Base-by-base conservation (phyloP, 2,329 filamentous ascomycete genomes). In the Diaporthe vaccinii region DNA sequence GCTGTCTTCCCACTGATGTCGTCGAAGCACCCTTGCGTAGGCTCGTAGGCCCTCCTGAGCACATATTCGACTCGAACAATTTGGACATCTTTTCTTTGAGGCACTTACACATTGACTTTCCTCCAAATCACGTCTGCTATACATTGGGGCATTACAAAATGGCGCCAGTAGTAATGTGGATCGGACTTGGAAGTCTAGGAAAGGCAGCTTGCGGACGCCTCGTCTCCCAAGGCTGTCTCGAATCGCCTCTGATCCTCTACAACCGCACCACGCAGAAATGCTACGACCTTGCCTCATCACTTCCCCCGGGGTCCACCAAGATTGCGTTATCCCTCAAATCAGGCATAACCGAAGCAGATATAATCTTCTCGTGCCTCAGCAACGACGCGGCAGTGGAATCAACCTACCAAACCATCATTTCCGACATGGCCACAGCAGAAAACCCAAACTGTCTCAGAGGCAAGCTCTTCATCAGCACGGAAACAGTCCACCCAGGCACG, bases 281-380 rank as follows among this genome's bases (percentile, higher is more conserved):
- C 59, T 28, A 41, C 20, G 72, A 69, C 17, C 61, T 69, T 4
- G 61, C 51, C 53, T 25, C 61, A 12, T 25, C 20, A 20, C 25
- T 68, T 25, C 7, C 46, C 10, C 58, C 36, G 1, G 49, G 28
- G 31, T 22, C 25, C 9, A n/a, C 49, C 5, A 6, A 5, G 20
- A 22, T 41, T 12, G 6, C 5, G 12, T 7, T 28, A 14, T 59
- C 61, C 5, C 41, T 69, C 22, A 17, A 22, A n/a, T 51, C 59
- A 31, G 72, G 72, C 31, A 55, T 74, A 39, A 10, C 31, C 2
- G 0, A n/a, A 22, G 61, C 72, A 15, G 72, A 74, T 10, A 31
- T 74, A 12, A 69, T 74, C 39, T 69, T 74, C 59, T 58, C 72
- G 9, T 69, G 72, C 39, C 51, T 69, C 3, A 49, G 36, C 61